Base-by-base conservation (phyloP, 2,329 filamentous ascomycete genomes). In the Colletotrichum sp. region DNA sequence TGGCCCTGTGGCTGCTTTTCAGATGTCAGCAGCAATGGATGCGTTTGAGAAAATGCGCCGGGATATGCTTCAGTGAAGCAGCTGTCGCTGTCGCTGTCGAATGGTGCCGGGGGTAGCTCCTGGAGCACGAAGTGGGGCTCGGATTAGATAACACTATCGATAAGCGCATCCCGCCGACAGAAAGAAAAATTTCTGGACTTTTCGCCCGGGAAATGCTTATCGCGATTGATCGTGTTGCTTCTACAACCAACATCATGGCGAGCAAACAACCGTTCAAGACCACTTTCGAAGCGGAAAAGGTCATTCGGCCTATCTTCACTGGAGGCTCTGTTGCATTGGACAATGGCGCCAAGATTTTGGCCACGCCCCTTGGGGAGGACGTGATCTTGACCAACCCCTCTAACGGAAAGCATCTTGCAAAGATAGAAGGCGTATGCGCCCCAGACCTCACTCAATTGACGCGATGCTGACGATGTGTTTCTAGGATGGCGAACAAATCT, bases 221-320 rank as follows among this genome's bases (percentile, higher is more conserved):
- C 39, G 62, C 32, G 66, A 59, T 57, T 39, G 52, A 62, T 67
- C 34, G 68, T 44, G 61, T 64, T 62, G 69, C 65, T 62, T 69
- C 55, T 13, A 69, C 61, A 65, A 61, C 71, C 63, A 69, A 68
- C 79, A 85, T 77, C 72, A 92, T 94, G 92, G 90, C 92, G 71
- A 90, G 87, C 77, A 92, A 92, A 84, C 87, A 91, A 76, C 88
- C 91, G 22, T 88, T 91, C 80, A 98, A 96, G 89, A 98, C 96
- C 74, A 98, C 96, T 5, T 99, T 98, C 84, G 95, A 98, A 82
- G 92, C 94, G 75, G 91, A 91, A 79, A 92, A 94, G 81, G 95
- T 95, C 64, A 94, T 99, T 72, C 95, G 96, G 80, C 97, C 97
- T 25, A 96, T 99, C 66, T 98, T 97, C 83, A 98, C 96, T 3